A percentile compares a stretch with the other conserved stretches of the same genome.
Conservation (phyloP, 108 stramenopile species). For the Cafeteria roenbergensis region DNA sequence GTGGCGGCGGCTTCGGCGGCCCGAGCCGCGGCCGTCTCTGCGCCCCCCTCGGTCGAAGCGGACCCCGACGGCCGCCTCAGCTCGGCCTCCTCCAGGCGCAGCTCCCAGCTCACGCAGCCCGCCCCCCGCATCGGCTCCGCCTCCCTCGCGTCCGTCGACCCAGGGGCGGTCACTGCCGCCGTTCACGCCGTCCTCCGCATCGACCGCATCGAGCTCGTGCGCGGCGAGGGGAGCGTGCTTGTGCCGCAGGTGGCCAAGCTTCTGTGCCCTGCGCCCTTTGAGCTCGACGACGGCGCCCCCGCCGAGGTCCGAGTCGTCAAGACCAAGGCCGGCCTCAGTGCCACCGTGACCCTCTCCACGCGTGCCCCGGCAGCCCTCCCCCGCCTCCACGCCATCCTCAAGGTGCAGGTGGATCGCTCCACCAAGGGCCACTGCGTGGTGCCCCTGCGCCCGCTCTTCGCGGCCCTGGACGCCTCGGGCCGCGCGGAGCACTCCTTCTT, state of each 20-base stretch:
- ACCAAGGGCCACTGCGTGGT: background rate
- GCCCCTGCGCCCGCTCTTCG: background rate
- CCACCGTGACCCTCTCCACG: background rate
- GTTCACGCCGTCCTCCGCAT: no score
- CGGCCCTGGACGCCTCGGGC: background rate
- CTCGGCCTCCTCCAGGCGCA: no score
- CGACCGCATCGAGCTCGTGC: no score
- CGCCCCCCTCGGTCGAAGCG: no score
- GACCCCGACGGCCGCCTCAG: no score
- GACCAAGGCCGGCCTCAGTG: background rate
- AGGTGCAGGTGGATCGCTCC: background rate
- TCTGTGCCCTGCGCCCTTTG: background rate
- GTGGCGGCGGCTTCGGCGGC: no score
- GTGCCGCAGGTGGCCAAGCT: background rate
- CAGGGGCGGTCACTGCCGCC: no score
- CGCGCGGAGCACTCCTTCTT: background rate
- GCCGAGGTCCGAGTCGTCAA: background rate
- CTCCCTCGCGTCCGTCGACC: no score
- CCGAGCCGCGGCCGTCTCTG: no score
- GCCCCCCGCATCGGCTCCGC: no score
- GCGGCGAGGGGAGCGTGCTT: no score
- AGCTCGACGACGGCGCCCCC: background rate
- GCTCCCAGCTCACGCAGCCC: no score
- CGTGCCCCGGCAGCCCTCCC: background rate
- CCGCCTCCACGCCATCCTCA: background rate